phyloP scores from a whole-genome alignment of 2,329 filamentous ascomycete genomes.

The Paradendryphiella salina region DNA sequence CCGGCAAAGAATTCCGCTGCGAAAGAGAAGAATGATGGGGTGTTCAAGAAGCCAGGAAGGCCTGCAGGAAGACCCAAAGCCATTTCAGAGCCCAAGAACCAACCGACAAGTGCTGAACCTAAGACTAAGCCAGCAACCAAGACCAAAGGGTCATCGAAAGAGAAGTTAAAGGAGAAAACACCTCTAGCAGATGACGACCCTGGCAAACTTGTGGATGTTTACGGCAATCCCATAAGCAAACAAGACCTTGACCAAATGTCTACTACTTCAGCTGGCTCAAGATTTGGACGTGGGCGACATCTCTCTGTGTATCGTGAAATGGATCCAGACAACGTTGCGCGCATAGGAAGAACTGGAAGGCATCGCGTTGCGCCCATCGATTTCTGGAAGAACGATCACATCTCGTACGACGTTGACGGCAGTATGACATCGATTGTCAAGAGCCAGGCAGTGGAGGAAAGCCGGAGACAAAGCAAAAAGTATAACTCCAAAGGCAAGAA shows the following conservation, averaged over 20 bases:
- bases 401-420: constrained; percentile 68
- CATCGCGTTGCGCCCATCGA: constrained; percentile 76
- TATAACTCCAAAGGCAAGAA: constrained; percentile 32
- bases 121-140: constrained; percentile 18
- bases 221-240: constrained; percentile 39
- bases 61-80: constrained; percentile 29
- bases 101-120: constrained; percentile 19
- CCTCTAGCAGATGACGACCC: constrained; percentile 14
- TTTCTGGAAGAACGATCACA: constrained; percentile 83
- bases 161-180: constrained; percentile 9
- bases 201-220: constrained; percentile 39
- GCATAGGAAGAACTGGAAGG: constrained; percentile 67
- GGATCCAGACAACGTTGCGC: constrained; percentile 34
- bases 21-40: constrained; percentile 20
- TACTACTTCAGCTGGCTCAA: constrained; percentile 35
- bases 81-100: constrained; percentile 23
- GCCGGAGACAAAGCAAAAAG: constrained; percentile 42
- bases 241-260: constrained; percentile 43
- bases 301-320: constrained; percentile 43
- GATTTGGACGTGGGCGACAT: constrained; percentile 42
- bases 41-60: constrained; percentile 36
- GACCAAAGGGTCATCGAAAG: constrained; percentile 11
- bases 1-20: constrained; percentile 11
- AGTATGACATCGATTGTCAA: constrained; percentile 78
- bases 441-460: constrained; percentile 62